Evolutionary conservation across 768 basidiomycete genomes (phyloP).

Genomic region (Erythrobasidium yunnanense): DNA sequence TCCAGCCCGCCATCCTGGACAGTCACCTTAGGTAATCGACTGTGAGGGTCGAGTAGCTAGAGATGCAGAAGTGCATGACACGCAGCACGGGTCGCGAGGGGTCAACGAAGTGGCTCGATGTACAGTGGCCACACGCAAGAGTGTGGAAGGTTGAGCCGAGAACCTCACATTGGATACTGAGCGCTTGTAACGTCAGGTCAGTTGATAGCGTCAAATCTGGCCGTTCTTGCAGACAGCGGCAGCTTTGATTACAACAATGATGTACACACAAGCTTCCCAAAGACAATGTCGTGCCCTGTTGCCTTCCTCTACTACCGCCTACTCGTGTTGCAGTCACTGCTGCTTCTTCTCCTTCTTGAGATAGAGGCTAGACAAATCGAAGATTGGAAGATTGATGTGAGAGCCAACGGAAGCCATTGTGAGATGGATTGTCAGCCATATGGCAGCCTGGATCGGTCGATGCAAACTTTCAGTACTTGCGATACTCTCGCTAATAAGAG

Average conservation of each 20-base stretch:
- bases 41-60: not conserved
- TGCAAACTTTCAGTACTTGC: not conserved
- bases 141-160: not conserved
- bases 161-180: not conserved
- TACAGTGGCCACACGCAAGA: not conserved
- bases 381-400: constrained; percentile 7
- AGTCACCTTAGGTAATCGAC: not conserved
- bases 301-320: not conserved
- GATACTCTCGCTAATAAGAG: not conserved
- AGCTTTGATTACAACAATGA: not conserved
- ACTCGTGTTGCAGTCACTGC: not conserved
- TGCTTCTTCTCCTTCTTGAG: not conserved
- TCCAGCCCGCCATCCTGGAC: not conserved
- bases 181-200: not conserved
- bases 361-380: constrained; percentile 1
- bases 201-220: not conserved
- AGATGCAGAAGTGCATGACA: not conserved
- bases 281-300: not conserved
- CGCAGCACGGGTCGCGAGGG: not conserved
- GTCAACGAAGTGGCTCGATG: not conserved
- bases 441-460: not conserved
- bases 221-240: not conserved
- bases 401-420: not conserved
- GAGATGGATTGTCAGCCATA: constrained; percentile 14
- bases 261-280: not conserved